Evolutionary conservation across 306 rosid genomes (phyloP).

Genomic region (Amphicarpaea edgeworthii): DNA sequence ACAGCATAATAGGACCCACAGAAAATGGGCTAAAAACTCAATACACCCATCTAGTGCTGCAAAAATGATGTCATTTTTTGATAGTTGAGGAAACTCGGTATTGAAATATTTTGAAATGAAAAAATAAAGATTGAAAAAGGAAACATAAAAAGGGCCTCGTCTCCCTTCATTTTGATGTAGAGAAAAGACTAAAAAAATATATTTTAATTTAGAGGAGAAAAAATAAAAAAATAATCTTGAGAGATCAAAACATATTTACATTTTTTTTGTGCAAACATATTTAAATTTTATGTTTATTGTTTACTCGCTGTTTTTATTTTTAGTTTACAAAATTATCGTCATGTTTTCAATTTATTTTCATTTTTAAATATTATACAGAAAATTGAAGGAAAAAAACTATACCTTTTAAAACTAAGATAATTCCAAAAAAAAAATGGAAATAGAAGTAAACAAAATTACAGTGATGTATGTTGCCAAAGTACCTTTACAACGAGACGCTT

Average conservation of each 20-base stretch:
- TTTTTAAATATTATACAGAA: background rate
- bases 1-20: no score
- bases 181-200: background rate
- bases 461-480: no score
- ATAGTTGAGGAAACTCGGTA: background rate
- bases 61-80: background rate
- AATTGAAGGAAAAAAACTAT: background rate
- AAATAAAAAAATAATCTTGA: no score
- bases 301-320: background rate
- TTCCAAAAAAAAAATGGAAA: no score
- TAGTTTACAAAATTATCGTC: background rate
- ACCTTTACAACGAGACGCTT: slow-evolving; percentile 84
- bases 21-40: no score
- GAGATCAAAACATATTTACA: no score
- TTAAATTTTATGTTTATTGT: no score
- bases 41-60: no score
- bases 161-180: background rate
- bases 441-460: no score
- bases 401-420: no score
- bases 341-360: no score
- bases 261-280: no score
- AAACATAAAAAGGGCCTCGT: background rate
- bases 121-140: background rate
- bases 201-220: background rate
- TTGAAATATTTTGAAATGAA: background rate